phyloP scores from a whole-genome alignment of 345 rosid genomes.

The Clarkia xantiana region DNA sequence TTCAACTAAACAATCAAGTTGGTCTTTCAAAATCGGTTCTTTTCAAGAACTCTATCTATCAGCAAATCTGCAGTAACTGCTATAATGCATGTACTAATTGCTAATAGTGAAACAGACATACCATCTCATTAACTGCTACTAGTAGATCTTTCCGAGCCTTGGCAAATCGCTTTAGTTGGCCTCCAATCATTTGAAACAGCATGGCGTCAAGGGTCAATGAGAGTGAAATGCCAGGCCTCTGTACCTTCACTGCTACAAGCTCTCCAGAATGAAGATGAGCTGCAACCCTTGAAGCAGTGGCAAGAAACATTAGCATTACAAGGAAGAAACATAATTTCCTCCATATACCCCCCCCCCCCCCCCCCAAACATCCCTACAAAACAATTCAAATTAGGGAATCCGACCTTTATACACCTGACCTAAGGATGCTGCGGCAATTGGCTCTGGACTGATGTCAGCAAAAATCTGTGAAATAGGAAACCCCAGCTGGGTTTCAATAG shows the following conservation, averaged over 20 bases:
- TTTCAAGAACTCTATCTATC: too few relatives aligned
- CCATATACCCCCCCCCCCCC: too few relatives aligned
- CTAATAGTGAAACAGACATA: slow-evolving; percentile 21
- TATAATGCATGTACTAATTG: not conserved
- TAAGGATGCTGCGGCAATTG: slow-evolving; percentile 88
- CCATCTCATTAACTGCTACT: slow-evolving; percentile 90
- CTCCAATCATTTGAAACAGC: slow-evolving; percentile 80
- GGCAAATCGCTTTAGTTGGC: slow-evolving; percentile 87
- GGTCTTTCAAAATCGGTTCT: too few relatives aligned
- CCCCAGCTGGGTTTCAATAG: slow-evolving; percentile 77
- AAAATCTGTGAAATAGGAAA: slow-evolving; percentile 49
- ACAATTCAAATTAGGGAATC: slow-evolving; percentile 13
- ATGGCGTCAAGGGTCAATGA: slow-evolving; percentile 86
- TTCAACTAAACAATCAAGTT: too few relatives aligned
- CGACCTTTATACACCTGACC: slow-evolving; percentile 98
- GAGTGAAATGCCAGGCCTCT: slow-evolving; percentile 84
- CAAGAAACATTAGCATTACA: slow-evolving; percentile 14
- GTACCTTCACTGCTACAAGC: slow-evolving; percentile 94
- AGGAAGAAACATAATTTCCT: slow-evolving; percentile 3
- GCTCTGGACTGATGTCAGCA: slow-evolving; percentile 80
- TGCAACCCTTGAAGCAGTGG: slow-evolving; percentile 48
- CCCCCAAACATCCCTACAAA: too few relatives aligned
- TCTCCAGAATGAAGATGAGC: slow-evolving; percentile 96
- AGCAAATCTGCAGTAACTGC: too few relatives aligned
- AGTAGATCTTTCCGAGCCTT: slow-evolving; percentile 81